Conservation (phyloP, 2,329 filamentous ascomycete genomes). For the Fusarium devonianum region DNA sequence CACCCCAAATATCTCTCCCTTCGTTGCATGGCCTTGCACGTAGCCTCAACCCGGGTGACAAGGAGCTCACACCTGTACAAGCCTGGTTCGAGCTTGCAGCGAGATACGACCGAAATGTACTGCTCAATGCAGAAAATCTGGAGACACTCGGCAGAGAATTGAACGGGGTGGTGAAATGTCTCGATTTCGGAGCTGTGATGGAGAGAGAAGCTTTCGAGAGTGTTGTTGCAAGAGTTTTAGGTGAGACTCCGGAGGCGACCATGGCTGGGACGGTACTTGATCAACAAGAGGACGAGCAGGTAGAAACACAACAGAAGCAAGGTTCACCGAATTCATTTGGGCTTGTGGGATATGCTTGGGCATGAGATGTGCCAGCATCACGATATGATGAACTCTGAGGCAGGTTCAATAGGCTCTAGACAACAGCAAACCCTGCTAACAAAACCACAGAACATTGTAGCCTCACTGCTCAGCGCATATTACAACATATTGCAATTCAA, state of each 20-base stretch:
- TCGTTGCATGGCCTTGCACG: conserved; percentile 55
- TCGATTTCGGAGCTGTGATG: conserved; percentile 57
- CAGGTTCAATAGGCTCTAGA: too few species aligned
- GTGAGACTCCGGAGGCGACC: conserved; percentile 30
- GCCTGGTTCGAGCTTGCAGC: conserved; percentile 61
- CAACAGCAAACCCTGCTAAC: neutral
- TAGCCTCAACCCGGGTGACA: conserved; percentile 51
- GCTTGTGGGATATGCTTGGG: conserved; percentile 21
- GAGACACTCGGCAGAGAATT: conserved; percentile 52
- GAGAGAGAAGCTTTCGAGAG: conserved; percentile 56
- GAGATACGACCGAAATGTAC: conserved; percentile 49
- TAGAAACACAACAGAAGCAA: conserved; percentile 2
- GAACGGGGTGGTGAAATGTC: conserved; percentile 53
- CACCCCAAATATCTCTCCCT: conserved; percentile 51
- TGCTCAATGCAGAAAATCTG: conserved; percentile 48
- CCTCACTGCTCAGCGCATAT: too few species aligned
- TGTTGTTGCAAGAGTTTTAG: conserved; percentile 52
- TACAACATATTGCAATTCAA: too few species aligned
- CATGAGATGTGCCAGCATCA: conserved; percentile 6
- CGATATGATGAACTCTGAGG: too few species aligned
- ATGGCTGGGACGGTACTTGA: conserved; percentile 21
- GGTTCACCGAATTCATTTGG: conserved; percentile 1
- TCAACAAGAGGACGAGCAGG: neutral
- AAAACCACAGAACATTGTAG: too few species aligned
- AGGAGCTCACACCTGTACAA: conserved; percentile 60